Base-by-base conservation (phyloP, 2,329 filamentous ascomycete genomes). In the Aspergillus aculeatinus region DNA sequence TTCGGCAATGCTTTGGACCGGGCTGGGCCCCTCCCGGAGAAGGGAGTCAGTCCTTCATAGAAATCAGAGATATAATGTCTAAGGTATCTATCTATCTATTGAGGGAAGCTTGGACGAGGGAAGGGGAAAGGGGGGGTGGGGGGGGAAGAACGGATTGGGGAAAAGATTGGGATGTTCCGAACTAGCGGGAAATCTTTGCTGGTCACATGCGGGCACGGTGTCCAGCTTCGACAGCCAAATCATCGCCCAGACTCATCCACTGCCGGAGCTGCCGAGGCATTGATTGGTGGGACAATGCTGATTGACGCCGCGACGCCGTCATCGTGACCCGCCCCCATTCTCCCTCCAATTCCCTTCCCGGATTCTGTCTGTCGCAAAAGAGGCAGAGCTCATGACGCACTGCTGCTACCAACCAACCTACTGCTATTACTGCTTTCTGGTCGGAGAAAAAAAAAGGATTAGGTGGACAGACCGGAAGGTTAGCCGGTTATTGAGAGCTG, bases 271-370 rank as follows among this genome's bases (percentile, higher is more conserved):
- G 62, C 68, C 68, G 65, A 71, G 63, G 1, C 4, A 33, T 7
- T 67, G 21, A 73, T 74, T 73, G 72, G 70, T 69, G 69, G 70
- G 66, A 69, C 61, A 67, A 63, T 60, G 47, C 57, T 57, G 57
- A 65, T 59, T 57, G 62, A 58, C 55, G 60, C 62, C 54, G 59
- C 48, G 47, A 63, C 54, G 51, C 66, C 65, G 67, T 70, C 69
- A 70, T 67, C 55, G 27, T 57, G 66, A 63, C 62, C 71, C 69
- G 64, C 67, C 59, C 56, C 60, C 60, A 60, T 63, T 58, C 51
- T 63, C 57, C 58, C 63, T 69, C 65, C 67, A 68, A 71, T 68
- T 44, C 44, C 52, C 49, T 62, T 60, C 60, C 60, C 49, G 49
- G 54, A 60, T 62, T 57, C 42, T 47, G 35, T 49, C 44, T 60